Conservation (phyloP, 1,284 basidiomycete genomes). For the Cerioporus squamosus region DNA sequence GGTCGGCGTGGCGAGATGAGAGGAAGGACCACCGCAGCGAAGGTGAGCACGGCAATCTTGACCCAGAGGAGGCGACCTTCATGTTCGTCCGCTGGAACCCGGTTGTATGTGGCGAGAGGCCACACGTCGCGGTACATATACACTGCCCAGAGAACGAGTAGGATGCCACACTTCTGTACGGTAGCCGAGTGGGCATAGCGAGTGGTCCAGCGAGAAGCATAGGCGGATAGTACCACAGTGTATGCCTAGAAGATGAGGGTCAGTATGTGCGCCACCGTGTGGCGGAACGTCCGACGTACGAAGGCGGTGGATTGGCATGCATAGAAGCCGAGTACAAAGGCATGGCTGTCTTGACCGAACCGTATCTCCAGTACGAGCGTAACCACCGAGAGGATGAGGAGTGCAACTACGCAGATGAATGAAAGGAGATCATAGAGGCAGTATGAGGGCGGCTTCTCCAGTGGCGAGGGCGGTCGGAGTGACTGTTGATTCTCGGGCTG, state of each 20-base stretch:
- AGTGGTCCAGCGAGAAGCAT: not conserved
- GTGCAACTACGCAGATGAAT: too few species aligned
- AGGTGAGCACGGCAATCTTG: constrained; percentile 41
- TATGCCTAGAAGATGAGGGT: too few species aligned
- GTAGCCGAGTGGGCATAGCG: not conserved
- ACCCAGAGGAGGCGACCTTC: constrained; percentile 39
- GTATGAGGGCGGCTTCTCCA: too few species aligned
- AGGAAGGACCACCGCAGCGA: constrained; percentile 49
- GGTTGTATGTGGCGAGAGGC: constrained; percentile 48
- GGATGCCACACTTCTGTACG: constrained; percentile 32
- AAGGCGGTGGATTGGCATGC: too few species aligned
- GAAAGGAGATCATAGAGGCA: too few species aligned
- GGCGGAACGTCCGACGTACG: too few species aligned
- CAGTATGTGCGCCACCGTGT: too few species aligned
- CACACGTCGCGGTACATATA: constrained; percentile 55
- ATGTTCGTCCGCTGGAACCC: constrained; percentile 42
- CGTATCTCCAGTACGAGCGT: not conserved
- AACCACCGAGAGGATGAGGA: too few species aligned
- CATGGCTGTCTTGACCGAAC: not conserved
- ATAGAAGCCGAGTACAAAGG: constrained; percentile 8
- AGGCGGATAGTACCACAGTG: too few species aligned
- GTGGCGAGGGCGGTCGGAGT: too few species aligned
- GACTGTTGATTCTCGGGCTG: too few species aligned
- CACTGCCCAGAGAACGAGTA: constrained; percentile 43
- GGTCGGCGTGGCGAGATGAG: constrained; percentile 43